These are phyloP conservation scores for Tuctoria greenei DNA, from an alignment of 176 grass and related monocot genomes.

Conservation along the genomic window DNA sequence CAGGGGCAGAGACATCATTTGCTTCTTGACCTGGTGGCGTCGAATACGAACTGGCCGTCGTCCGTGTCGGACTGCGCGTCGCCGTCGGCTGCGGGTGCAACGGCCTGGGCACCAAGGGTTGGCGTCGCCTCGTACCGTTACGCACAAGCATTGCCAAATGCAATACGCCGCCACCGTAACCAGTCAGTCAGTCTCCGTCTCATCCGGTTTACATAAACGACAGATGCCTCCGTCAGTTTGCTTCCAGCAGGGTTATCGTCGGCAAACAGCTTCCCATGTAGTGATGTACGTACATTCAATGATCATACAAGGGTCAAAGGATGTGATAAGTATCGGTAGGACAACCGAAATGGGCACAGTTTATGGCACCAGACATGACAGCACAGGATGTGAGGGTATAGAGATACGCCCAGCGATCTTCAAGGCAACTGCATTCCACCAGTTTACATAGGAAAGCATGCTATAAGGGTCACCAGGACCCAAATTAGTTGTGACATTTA, in stretches of 20 bases:
- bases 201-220: neutral
- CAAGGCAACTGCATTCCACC: neutral
- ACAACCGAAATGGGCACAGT: neutral
- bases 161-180: neutral
- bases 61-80: conserved; percentile 20
- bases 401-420: neutral
- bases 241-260: conserved; percentile 16
- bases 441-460: neutral
- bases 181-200: neutral
- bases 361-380: neutral
- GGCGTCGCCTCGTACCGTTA: conserved; percentile 49
- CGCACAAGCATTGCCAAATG: conserved; percentile 41
- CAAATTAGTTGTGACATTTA: neutral
- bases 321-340: neutral
- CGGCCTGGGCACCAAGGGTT: conserved; percentile 29
- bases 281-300: neutral
- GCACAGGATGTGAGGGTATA: neutral
- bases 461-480: neutral
- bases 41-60: neutral
- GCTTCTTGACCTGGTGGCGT: too few species aligned
- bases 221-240: neutral
- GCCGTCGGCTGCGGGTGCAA: conserved; percentile 43
- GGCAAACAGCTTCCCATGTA: conserved; percentile 13
- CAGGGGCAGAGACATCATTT: neutral
- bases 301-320: too few species aligned